phyloP scores from a whole-genome alignment of 192 early-diverging fungal species.

The Coemansia sp. region DNA sequence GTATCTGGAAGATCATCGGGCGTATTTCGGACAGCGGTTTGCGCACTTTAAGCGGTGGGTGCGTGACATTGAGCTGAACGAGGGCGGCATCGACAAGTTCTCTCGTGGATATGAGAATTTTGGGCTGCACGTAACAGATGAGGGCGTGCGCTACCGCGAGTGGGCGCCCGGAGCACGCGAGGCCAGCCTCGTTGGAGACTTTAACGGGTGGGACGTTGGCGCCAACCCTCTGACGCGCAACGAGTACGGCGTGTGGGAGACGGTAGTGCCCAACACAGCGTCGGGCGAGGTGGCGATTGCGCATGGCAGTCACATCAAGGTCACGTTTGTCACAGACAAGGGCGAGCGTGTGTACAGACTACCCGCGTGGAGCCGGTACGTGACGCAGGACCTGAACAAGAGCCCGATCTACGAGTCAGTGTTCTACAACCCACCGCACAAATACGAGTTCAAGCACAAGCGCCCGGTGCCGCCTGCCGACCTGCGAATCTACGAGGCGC shows the following conservation, averaged over 20 bases:
- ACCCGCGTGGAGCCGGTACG: constrained; percentile 86
- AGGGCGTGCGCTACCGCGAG: constrained; percentile 85
- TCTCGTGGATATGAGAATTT: constrained; percentile 78
- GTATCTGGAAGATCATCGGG: constrained; percentile 75
- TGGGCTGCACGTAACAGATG: constrained; percentile 75
- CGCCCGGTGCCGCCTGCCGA: constrained; percentile 65
- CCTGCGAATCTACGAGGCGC: constrained; percentile 91
- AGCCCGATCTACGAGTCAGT: constrained; percentile 88
- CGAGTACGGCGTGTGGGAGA: constrained; percentile 83
- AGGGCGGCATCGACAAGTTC: constrained; percentile 86
- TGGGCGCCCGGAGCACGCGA: constrained; percentile 87
- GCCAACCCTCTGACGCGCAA: constrained; percentile 79
- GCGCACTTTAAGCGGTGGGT: constrained; percentile 70
- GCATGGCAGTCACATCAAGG: constrained; percentile 90
- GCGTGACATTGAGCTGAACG: constrained; percentile 64
- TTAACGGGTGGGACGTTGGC: constrained; percentile 86
- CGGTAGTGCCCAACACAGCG: constrained; percentile 65
- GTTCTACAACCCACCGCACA: constrained; percentile 89
- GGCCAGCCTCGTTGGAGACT: constrained; percentile 90
- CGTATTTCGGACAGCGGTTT: constrained; percentile 62
- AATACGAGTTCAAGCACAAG: constrained; percentile 80
- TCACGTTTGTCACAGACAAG: constrained; percentile 71
- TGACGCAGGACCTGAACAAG: constrained; percentile 80
- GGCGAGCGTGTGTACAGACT: constrained; percentile 86
- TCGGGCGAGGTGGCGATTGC: constrained; percentile 71